Conservation (phyloP, 164 flowering plant species). For the Piper betle region DNA sequence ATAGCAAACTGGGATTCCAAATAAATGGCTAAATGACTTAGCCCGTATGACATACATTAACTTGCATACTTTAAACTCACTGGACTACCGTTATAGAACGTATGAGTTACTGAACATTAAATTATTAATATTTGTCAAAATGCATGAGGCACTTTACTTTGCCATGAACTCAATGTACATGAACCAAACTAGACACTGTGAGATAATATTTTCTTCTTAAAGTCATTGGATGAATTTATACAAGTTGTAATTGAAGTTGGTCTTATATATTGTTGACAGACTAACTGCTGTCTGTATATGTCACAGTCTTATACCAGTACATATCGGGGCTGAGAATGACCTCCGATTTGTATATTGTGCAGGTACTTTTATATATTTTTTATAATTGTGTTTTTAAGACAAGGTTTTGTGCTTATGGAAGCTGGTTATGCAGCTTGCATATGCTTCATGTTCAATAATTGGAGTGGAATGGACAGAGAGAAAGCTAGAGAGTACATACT, state of each 20-base stretch:
- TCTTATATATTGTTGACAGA: neutral
- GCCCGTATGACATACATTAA: too few relatives aligned
- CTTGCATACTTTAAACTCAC: too few relatives aligned
- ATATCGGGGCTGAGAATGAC: slow-evolving; percentile 80
- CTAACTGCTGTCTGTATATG: slow-evolving; percentile 1
- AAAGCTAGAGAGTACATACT: slow-evolving; percentile 67
- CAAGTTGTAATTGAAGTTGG: too few relatives aligned
- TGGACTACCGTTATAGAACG: neutral
- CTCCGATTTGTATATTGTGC: slow-evolving; percentile 89
- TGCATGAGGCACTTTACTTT: too few relatives aligned
- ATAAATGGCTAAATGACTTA: too few relatives aligned
- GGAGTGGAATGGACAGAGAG: slow-evolving; percentile 88
- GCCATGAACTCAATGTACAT: neutral
- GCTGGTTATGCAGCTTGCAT: slow-evolving; percentile 61
- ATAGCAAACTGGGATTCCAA: too few relatives aligned
- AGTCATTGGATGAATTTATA: neutral
- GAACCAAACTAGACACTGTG: neutral
- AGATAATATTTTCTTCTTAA: too few relatives aligned
- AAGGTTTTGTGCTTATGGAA: neutral
- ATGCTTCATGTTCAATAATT: slow-evolving; percentile 59
- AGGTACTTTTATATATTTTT: slow-evolving; percentile 31
- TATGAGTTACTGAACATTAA: neutral
- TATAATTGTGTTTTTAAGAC: neutral
- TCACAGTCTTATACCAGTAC: slow-evolving; percentile 74
- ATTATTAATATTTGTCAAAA: neutral